Evolutionary conservation across 164 flowering plant species (phyloP).

Genomic region (Brasenia schreberi): DNA sequence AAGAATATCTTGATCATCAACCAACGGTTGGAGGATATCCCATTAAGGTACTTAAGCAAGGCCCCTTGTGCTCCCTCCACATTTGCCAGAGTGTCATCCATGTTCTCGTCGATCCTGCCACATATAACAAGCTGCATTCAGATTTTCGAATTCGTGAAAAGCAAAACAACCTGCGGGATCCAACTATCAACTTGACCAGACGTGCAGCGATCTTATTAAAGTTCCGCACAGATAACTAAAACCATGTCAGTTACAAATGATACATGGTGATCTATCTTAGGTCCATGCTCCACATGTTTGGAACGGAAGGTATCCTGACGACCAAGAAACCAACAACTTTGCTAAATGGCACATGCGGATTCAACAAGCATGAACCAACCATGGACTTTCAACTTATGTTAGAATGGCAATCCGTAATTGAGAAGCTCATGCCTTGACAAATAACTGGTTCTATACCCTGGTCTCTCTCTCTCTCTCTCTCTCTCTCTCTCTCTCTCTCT

Average conservation of each 20-base stretch:
- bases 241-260: neutral
- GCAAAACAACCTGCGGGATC: neutral
- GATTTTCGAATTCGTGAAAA: neutral
- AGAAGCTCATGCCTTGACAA: neutral
- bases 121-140: neutral
- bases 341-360: too few species aligned
- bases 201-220: too few species aligned
- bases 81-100: conserved; percentile 80
- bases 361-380: neutral
- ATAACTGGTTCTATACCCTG: neutral
- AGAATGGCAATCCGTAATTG: neutral
- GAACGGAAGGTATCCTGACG: neutral
- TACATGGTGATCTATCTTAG: neutral
- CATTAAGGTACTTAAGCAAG: conserved; percentile 59
- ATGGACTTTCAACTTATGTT: neutral
- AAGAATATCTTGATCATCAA: conserved; percentile 93
- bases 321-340: neutral
- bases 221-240: neutral
- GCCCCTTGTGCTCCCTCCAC: conserved; percentile 91
- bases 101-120: conserved; percentile 87
- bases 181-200: too few species aligned
- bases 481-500: conserved; percentile 1
- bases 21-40: conserved; percentile 90
- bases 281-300: neutral
- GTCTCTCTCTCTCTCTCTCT: neutral